Evolutionary conservation across 306 rosid species (phyloP), one percentile per base, ranked within the genome.

Genomic region (Rosa lucieae): DNA sequence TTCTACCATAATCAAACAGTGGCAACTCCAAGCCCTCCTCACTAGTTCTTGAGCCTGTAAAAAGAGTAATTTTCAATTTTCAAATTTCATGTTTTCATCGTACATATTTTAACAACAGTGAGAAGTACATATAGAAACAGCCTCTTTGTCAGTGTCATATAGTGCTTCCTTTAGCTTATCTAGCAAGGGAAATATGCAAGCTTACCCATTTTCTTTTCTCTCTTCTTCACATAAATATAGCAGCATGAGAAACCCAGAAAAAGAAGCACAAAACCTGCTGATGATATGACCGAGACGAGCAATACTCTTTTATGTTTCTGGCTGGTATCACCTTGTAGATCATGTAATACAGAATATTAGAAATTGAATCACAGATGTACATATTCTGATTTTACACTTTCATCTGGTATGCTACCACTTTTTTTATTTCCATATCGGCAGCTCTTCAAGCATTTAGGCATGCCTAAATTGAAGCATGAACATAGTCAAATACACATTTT

Each of bases 21-120:
- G 90, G 93, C 61, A 89, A 73, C 70, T 89, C 90, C 55, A 84
- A 51, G 11, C 46, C 80, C 71, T 82, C 85, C 53, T 20, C 77
- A 74, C n/a, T 40, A 73, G 18, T 73, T 32, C 42, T 13, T 78
- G 67, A 39, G 67, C 63, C 85, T 58, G 77, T 62, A 37, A 40
- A 29, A 62, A 29, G 4, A 62, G 17, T 59, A 23, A 10, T 59
- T 59, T 59, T 59, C 11, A 55, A 23, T 0, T 6, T 18, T 18
- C 59, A 55, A 0, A 10, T 61, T 6, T 56, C 21, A n/a, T 21
- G n/a, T n/a, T 23, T 61, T 11, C 17, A 59, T 21, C 8, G 3
- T 26, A 10, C 39, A 61, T 26, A 59, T 26, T 55, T 55, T 14
- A n/a, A 12, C 8, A 21, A 21, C 37, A 58, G 9, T 8, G 62